Evolutionary conservation across 1,284 basidiomycete genomes (phyloP).

Genomic region (Paramarasmius palmivorus): DNA sequence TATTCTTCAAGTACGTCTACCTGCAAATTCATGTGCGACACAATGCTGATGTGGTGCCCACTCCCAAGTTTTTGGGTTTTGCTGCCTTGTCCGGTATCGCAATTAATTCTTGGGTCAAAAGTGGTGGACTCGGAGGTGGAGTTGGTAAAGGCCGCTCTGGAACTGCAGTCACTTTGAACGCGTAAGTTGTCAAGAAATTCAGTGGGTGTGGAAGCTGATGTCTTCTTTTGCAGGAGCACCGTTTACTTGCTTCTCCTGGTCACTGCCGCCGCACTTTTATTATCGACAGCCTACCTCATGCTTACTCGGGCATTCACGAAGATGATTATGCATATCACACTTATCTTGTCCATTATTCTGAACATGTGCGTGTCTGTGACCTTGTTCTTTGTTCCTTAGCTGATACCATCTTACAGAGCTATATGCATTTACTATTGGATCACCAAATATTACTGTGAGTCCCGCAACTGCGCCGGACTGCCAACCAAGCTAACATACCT

Average conservation of each 20-base stretch:
- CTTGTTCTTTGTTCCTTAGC: slow-evolving; percentile 1
- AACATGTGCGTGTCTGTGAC: slow-evolving; percentile 67
- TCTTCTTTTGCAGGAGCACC: slow-evolving; percentile 47
- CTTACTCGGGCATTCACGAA: slow-evolving; percentile 77
- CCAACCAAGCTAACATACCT: slow-evolving; percentile 17
- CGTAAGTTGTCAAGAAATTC: slow-evolving; percentile 33
- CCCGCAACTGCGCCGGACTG: slow-evolving; percentile 7
- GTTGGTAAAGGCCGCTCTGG: slow-evolving; percentile 41
- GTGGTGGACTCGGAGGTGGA: slow-evolving; percentile 68
- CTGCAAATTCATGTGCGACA: neutral
- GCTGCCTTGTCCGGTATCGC: slow-evolving; percentile 67
- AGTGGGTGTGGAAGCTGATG: neutral
- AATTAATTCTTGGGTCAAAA: slow-evolving; percentile 61
- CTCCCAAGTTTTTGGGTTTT: slow-evolving; percentile 61
- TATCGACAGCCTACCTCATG: slow-evolving; percentile 69
- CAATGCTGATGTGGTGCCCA: neutral
- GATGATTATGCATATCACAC: slow-evolving; percentile 79
- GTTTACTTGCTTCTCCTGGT: slow-evolving; percentile 69
- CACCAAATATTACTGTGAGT: slow-evolving; percentile 73
- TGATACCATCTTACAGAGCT: slow-evolving; percentile 38
- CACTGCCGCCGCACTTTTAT: slow-evolving; percentile 58
- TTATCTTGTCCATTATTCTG: slow-evolving; percentile 68
- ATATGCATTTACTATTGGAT: slow-evolving; percentile 79
- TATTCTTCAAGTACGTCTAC: slow-evolving; percentile 54
- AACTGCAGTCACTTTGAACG: slow-evolving; percentile 57